Evolutionary conservation across 495 filamentous ascomycete genomes (phyloP).

Genomic region (Talaromyces proteolyticus): DNA sequence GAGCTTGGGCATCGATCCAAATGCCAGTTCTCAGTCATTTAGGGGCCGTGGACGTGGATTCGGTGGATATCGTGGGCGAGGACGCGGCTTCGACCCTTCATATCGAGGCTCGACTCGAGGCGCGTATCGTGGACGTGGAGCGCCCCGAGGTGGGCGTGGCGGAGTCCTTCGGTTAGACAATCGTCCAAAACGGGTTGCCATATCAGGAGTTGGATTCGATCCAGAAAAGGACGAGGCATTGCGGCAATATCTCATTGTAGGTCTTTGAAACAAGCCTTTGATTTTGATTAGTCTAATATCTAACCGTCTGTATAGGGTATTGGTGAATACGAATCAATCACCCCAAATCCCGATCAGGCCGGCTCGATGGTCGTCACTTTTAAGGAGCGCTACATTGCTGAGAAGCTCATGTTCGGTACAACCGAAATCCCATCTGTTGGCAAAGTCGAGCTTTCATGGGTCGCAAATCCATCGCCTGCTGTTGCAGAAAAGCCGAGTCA

Average conservation of each 20-base stretch:
- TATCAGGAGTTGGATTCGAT: conserved; percentile 65
- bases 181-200: conserved; percentile 67
- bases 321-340: conserved; percentile 75
- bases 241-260: conserved; percentile 79
- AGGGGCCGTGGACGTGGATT: conserved; percentile 39
- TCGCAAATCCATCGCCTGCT: conserved; percentile 34
- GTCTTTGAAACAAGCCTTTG: conserved; percentile 18
- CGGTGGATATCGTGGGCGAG: conserved; percentile 31
- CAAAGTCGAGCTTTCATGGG: conserved; percentile 73
- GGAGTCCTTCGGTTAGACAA: conserved; percentile 83
- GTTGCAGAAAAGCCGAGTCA: conserved; percentile 23
- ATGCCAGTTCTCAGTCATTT: conserved; percentile 25
- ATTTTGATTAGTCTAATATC: background rate
- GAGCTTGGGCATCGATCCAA: conserved; percentile 65
- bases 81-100: conserved; percentile 41
- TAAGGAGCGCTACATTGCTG: conserved; percentile 83
- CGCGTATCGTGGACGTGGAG: conserved; percentile 53
- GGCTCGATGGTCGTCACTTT: conserved; percentile 68
- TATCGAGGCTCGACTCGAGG: conserved; percentile 40
- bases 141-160: conserved; percentile 39
- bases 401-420: conserved; percentile 69
- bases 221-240: conserved; percentile 76
- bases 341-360: conserved; percentile 51
- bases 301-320: conserved; percentile 51
- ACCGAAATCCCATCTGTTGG: conserved; percentile 69